Percentiles rank a stretch among this genome's conserved stretches.
These are phyloP conservation scores for Tephrocybe sp. DNA, from an alignment of 768 basidiomycete genomes.

Conservation along the genomic window DNA sequence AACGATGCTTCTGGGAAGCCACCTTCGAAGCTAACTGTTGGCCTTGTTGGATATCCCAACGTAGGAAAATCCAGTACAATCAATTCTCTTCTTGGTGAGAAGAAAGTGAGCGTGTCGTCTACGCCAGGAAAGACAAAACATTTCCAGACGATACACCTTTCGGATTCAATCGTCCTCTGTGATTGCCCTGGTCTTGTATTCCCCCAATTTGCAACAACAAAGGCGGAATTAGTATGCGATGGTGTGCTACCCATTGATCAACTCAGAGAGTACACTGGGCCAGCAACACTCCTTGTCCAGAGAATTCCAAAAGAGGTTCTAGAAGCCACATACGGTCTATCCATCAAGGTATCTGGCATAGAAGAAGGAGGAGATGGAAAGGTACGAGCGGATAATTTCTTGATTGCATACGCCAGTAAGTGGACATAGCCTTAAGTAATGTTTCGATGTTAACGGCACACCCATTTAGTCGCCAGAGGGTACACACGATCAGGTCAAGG, in stretches of 20 bases:
- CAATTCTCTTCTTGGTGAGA: constrained; percentile 93
- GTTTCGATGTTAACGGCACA: constrained; percentile 10
- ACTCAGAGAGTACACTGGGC: constrained; percentile 90
- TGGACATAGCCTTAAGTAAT: constrained; percentile 18
- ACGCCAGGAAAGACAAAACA: constrained; percentile 99
- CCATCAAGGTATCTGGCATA: constrained; percentile 56
- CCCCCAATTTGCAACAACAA: constrained; percentile 96
- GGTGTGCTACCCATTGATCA: constrained; percentile 98
- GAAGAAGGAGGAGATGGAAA: constrained; percentile 88
- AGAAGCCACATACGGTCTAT: constrained; percentile 89
- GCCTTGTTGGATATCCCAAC: constrained; percentile 97
- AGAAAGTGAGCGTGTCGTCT: constrained; percentile 97
- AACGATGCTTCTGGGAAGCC: constrained; percentile 52
- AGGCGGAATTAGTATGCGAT: constrained; percentile 94
- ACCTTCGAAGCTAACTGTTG: constrained; percentile 71
- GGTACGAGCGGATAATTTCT: constrained; percentile 74
- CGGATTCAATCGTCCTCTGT: constrained; percentile 81
- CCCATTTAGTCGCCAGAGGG: constrained; percentile 78
- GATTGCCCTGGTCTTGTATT: constrained; percentile 99
- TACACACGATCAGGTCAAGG: constrained; percentile 93
- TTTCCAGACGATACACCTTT: constrained; percentile 97
- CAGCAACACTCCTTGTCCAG: constrained; percentile 72
- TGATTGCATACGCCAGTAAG: constrained; percentile 92
- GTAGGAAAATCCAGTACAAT: constrained; percentile 99
- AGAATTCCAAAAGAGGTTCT: constrained; percentile 80